Percentiles rank a stretch among this genome's conserved stretches.
Evolutionary conservation across 2,329 filamentous ascomycete species (phyloP).

Genomic region (Fusarium sp.): DNA sequence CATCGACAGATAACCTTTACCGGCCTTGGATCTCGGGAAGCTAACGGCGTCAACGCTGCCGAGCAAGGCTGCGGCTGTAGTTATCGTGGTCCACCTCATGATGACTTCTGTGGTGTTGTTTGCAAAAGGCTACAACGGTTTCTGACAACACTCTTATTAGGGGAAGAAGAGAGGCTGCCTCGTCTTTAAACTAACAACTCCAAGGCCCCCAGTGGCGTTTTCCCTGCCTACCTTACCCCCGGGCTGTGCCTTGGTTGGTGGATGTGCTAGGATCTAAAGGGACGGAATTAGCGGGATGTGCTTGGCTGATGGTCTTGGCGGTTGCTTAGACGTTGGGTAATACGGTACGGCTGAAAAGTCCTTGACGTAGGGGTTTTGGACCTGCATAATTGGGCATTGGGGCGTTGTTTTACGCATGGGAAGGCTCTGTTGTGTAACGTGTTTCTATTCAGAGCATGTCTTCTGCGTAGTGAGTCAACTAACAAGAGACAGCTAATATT

Average conservation of each 20-base stretch:
- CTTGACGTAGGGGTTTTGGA: constrained; percentile 14
- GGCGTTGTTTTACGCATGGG: not conserved
- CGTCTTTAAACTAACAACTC: constrained; percentile 13
- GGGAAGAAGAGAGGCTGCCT: not conserved
- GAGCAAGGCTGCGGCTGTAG: constrained; percentile 21
- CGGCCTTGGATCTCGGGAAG: constrained; percentile 44
- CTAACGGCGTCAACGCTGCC: constrained; percentile 23
- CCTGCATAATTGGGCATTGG: constrained; percentile 4
- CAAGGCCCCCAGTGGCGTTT: constrained; percentile 12
- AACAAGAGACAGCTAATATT: not conserved
- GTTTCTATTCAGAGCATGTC: not conserved
- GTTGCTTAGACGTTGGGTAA: not conserved
- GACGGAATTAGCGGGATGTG: constrained; percentile 3
- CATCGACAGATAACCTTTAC: constrained; percentile 51
- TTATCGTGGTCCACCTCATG: constrained; percentile 41
- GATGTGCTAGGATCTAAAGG: not conserved
- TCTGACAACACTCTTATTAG: not conserved
- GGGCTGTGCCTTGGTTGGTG: constrained; percentile 2
- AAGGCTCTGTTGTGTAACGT: not conserved
- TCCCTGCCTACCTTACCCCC: not conserved
- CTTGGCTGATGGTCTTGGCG: constrained; percentile 1
- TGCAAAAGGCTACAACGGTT: not conserved
- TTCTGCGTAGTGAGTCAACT: no score
- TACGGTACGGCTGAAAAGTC: constrained; percentile 22
- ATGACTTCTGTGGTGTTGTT: constrained; percentile 8